Base-by-base conservation (phyloP, 129 eudicot species). In the Ambrosia trifida region DNA sequence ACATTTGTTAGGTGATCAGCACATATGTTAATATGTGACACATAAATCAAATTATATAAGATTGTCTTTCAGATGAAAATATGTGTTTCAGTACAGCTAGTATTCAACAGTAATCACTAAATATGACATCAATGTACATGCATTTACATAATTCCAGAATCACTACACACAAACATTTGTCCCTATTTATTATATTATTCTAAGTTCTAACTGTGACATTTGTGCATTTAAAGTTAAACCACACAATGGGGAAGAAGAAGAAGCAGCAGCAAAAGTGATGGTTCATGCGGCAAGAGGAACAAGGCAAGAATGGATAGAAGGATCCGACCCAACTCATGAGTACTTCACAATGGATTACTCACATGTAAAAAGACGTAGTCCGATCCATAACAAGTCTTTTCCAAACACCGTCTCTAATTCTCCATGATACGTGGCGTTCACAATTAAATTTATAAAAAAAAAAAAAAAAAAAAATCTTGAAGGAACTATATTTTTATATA, bases 291-390 rank as follows among this genome's bases (percentile, higher is more conserved):
- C 81, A 69, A 77, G 69, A 69, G 76, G 81, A 19, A 77, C 81
- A 60, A 69, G 81, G 68, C 76, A 69, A 20, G 81, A 77, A 60
- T 77, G 75, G 70, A 59, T 69, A 60, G 76, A 87, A 63, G 70
- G 72, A 32, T 59, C 79, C 59, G 84, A 76, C 74, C 32, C 80
- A 36, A 49, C 35, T 19, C 77, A 79, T 3, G 84, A 80, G 12
- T 80, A 70, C 73, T 88, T 83, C 12, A 88, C 84, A 0, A 85
- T 88, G 90, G 95, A 88, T 78, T 88, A 88, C 46, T 30, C 68
- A 7, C 79, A 59, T 57, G 86, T 88, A 30, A 85, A 77, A 85
- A 78, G 90, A 80, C 80, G 90, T 33, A 83, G 95, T n/a, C 90
- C 90, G 40, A 85, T 85, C 70, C 95, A 88, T 63, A 88, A 86